Evolutionary conservation across 768 basidiomycete species (phyloP).

Genomic region (Sistotremastrum suecicum): DNA sequence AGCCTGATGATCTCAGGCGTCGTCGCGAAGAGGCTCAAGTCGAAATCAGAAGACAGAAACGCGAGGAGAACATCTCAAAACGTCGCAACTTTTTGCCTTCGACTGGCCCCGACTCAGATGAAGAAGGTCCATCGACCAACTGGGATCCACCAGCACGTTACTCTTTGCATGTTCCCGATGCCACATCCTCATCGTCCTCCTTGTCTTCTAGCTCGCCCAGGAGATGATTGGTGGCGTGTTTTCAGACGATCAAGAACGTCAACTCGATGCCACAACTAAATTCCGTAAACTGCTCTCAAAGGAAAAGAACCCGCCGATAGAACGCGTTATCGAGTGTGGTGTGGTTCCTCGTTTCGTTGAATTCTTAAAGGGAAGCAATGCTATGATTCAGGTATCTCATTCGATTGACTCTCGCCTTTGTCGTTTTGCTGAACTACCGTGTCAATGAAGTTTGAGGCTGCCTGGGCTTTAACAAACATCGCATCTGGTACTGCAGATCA

Average conservation of each 20-base stretch:
- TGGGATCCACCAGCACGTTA: constrained; percentile 67
- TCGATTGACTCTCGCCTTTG: background rate
- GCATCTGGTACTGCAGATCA: constrained; percentile 97
- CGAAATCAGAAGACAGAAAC: constrained; percentile 95
- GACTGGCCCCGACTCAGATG: constrained; percentile 74
- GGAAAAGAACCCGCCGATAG: constrained; percentile 99
- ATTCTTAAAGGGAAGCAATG: constrained; percentile 67
- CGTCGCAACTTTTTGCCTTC: constrained; percentile 83
- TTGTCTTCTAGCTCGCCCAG: constrained; percentile 47
- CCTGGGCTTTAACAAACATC: constrained; percentile 96
- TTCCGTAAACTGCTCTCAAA: constrained; percentile 98
- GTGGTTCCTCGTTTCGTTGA: constrained; percentile 96
- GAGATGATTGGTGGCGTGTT: constrained; percentile 93
- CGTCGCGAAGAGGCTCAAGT: constrained; percentile 98
- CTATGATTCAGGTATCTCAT: constrained; percentile 65
- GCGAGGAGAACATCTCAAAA: constrained; percentile 98
- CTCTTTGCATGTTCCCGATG: constrained; percentile 6
- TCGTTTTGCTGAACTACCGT: background rate
- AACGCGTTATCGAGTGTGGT: constrained; percentile 93
- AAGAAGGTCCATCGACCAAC: constrained; percentile 52
- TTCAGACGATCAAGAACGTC: constrained; percentile 79
- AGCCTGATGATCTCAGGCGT: constrained; percentile 87
- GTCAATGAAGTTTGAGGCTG: constrained; percentile 71
- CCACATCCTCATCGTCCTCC: constrained; percentile 6
- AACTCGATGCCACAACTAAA: constrained; percentile 94